These are phyloP conservation scores for Fusarium citri DNA, from an alignment of 2,329 filamentous ascomycete species.

Conservation along the genomic window DNA sequence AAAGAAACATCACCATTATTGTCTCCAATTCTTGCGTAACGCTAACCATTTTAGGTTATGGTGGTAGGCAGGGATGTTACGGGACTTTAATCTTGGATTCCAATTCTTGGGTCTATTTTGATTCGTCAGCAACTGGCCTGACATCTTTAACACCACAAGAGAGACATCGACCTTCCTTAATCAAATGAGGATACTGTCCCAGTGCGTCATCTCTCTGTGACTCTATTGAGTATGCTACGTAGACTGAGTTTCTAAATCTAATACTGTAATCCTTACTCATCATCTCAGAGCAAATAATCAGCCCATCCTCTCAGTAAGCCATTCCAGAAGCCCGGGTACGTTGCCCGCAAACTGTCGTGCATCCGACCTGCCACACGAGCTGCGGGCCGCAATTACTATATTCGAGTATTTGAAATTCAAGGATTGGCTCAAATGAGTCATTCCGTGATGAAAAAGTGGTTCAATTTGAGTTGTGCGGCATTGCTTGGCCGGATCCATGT, in stretches of 20 bases:
- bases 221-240: background rate
- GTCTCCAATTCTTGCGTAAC: slow-evolving; percentile 2
- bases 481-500: background rate
- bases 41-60: background rate
- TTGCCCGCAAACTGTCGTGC: background rate
- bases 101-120: background rate
- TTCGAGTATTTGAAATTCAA: background rate
- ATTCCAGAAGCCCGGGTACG: background rate
- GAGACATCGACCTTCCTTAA: background rate
- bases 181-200: background rate
- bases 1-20: background rate
- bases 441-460: background rate
- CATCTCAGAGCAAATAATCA: background rate
- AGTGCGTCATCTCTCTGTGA: background rate
- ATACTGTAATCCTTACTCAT: background rate
- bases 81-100: background rate
- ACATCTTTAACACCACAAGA: background rate
- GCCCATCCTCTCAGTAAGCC: slow-evolving; percentile 2
- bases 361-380: background rate
- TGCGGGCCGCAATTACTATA: slow-evolving; percentile 2
- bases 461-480: slow-evolving; percentile 3
- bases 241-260: background rate
- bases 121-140: background rate
- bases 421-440: slow-evolving; percentile 1
- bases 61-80: background rate